These are phyloP conservation scores for Ophiostoma piceae DNA, from an alignment of 2,329 filamentous ascomycete species.

Conservation along the genomic window DNA sequence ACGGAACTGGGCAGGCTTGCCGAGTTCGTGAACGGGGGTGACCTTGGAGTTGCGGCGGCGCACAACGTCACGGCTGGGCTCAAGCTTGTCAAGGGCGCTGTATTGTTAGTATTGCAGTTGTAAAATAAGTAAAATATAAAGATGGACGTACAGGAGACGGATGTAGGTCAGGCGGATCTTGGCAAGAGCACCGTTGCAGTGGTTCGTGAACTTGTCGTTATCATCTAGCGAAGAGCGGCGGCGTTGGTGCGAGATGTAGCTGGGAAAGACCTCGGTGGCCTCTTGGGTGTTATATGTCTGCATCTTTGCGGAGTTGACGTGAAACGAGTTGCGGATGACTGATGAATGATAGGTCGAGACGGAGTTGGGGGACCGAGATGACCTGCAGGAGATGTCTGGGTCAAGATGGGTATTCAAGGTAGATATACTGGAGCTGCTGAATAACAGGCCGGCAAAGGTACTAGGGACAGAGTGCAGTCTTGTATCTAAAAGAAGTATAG, in stretches of 20 bases:
- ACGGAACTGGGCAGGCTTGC: constrained; percentile 31
- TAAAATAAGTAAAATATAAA: background rate
- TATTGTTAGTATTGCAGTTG: background rate
- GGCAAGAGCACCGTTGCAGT: constrained; percentile 40
- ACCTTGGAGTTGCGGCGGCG: constrained; percentile 31
- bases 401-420: background rate
- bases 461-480: background rate
- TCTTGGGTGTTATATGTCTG: constrained; percentile 22
- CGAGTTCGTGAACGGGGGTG: constrained; percentile 23
- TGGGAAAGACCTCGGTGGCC: constrained; percentile 17
- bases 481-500: background rate
- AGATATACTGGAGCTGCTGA: background rate
- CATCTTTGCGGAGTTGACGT: background rate
- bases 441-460: background rate
- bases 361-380: constrained; percentile 7
- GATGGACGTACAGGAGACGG: constrained; percentile 24
- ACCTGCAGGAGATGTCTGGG: background rate
- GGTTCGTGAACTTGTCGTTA: constrained; percentile 37
- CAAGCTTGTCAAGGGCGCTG: constrained; percentile 27
- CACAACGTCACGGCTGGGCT: constrained; percentile 22
- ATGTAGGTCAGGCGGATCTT: constrained; percentile 45
- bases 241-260: constrained; percentile 10
- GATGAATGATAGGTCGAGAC: background rate
- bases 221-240: constrained; percentile 24
- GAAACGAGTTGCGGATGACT: background rate